These are phyloP conservation scores for Hemisphaericaspora xylanilytica DNA, from an alignment of 1,139 yeast species.

Conservation along the genomic window DNA sequence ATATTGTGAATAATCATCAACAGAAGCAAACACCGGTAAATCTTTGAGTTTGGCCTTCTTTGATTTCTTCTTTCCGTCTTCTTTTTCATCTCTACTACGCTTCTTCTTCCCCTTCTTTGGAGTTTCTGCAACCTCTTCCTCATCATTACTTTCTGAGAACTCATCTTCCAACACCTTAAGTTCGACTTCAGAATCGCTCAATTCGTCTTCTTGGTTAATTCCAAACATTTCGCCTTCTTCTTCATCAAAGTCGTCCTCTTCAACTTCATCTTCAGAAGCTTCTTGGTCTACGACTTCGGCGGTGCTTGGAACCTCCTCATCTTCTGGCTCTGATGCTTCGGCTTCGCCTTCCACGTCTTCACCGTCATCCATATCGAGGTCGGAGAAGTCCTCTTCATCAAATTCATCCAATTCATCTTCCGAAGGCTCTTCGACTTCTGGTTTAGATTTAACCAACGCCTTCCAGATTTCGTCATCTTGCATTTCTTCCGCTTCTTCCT, in stretches of 20 bases:
- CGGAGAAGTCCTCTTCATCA: slow-evolving; percentile 31
- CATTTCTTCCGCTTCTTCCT: slow-evolving; percentile 53
- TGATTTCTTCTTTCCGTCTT: slow-evolving; percentile 28
- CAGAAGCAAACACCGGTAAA: slow-evolving; percentile 86
- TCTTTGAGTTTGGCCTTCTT: slow-evolving; percentile 63
- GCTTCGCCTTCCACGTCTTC: slow-evolving; percentile 11
- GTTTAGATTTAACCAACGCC: slow-evolving; percentile 81
- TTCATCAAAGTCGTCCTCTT: slow-evolving; percentile 19
- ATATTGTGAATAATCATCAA: slow-evolving; percentile 81
- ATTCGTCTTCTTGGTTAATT: slow-evolving; percentile 37
- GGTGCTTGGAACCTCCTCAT: slow-evolving; percentile 15
- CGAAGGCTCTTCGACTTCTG: slow-evolving; percentile 66
- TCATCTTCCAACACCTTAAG: slow-evolving; percentile 21
- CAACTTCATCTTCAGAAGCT: slow-evolving; percentile 22
- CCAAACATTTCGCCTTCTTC: slow-evolving; percentile 28
- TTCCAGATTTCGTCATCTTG: slow-evolving; percentile 86
- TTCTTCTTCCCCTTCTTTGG: slow-evolving; percentile 20
- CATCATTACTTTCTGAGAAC: slow-evolving; percentile 19
- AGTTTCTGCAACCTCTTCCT: slow-evolving; percentile 18
- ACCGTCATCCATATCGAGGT: slow-evolving; percentile 16
- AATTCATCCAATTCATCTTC: slow-evolving; percentile 48
- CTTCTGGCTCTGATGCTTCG: slow-evolving; percentile 14
- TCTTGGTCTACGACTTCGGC: slow-evolving; percentile 22
- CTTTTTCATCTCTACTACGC: slow-evolving; percentile 20
- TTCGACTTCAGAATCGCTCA: slow-evolving; percentile 34